Evolutionary conservation across 2,329 filamentous ascomycete species (phyloP).

Genomic region (Cercospora sesami): DNA sequence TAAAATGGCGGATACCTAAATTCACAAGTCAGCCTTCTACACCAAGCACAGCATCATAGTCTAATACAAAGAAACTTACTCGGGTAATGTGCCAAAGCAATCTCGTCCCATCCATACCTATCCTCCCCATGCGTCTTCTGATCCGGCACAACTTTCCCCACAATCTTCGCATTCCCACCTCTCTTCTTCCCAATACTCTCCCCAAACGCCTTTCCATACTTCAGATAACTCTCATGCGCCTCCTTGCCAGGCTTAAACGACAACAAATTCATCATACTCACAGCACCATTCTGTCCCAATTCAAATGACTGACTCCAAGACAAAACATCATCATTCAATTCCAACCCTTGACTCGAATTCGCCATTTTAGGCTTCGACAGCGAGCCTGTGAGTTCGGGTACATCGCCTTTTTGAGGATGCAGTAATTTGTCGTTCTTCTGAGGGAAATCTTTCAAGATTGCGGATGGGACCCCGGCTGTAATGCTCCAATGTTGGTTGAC

Average conservation of each 20-base stretch:
- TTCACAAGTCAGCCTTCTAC: background rate
- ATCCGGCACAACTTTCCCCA: conserved; percentile 56
- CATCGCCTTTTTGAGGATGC: conserved; percentile 34
- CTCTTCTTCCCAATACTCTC: conserved; percentile 51
- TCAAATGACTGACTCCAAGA: conserved; percentile 51
- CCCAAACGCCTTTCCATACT: conserved; percentile 59
- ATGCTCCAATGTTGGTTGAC: conserved; percentile 37
- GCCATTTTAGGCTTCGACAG: conserved; percentile 38
- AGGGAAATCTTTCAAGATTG: conserved; percentile 42
- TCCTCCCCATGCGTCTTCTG: conserved; percentile 32
- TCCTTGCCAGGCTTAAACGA: conserved; percentile 54
- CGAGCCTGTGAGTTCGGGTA: conserved; percentile 42
- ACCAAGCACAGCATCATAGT: background rate
- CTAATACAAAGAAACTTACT: conserved; percentile 51
- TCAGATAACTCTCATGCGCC: conserved; percentile 54
- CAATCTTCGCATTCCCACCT: conserved; percentile 62
- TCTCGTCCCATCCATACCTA: conserved; percentile 57
- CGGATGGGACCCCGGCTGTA: conserved; percentile 48
- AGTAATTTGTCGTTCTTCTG: conserved; percentile 45
- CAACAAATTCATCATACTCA: conserved; percentile 65
- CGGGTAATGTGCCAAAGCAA: conserved; percentile 65
- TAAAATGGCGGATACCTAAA: conserved; percentile 56
- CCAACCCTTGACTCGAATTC: conserved; percentile 52
- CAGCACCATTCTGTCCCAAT: conserved; percentile 44
- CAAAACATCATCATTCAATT: conserved; percentile 54